phyloP scores from a whole-genome alignment of 2,329 filamentous ascomycete species.

The Stagonosporopsis vannaccii region DNA sequence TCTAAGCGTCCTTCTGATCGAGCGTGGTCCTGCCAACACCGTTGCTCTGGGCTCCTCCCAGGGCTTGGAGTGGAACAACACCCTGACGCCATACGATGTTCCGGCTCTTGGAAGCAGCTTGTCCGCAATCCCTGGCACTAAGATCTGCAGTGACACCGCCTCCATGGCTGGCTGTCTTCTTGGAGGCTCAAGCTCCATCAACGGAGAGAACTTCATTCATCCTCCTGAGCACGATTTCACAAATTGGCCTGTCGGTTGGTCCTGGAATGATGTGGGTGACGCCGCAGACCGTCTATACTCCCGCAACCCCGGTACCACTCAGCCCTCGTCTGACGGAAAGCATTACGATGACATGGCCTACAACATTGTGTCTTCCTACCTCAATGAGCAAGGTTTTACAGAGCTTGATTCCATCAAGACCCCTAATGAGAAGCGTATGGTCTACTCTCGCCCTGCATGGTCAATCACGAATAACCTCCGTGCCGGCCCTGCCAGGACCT shows the following conservation, averaged over 20 bases:
- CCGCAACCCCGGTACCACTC: conserved; percentile 32
- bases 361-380: conserved; percentile 27
- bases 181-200: conserved; percentile 54
- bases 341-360: conserved; percentile 32
- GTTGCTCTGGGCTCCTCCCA: conserved; percentile 12
- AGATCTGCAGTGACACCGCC: conserved; percentile 20
- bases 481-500: conserved; percentile 32
- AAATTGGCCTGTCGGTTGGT: conserved; percentile 33
- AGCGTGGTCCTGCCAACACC: conserved; percentile 18
- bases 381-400: conserved; percentile 26
- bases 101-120: conserved; percentile 17
- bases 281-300: conserved; percentile 31
- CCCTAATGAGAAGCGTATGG: conserved; percentile 30
- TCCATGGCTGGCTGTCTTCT: conserved; percentile 29
- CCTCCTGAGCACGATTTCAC: conserved; percentile 52
- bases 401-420: conserved; percentile 26
- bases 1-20: conserved; percentile 17
- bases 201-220: conserved; percentile 61
- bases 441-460: conserved; percentile 25
- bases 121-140: conserved; percentile 15
- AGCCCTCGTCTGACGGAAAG: conserved; percentile 29
- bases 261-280: conserved; percentile 26
- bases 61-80: conserved; percentile 16
- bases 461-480: conserved; percentile 26
- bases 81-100: conserved; percentile 14